Evolutionary conservation across 129 eudicot genomes (phyloP).

Genomic region (Tagetes patula): DNA sequence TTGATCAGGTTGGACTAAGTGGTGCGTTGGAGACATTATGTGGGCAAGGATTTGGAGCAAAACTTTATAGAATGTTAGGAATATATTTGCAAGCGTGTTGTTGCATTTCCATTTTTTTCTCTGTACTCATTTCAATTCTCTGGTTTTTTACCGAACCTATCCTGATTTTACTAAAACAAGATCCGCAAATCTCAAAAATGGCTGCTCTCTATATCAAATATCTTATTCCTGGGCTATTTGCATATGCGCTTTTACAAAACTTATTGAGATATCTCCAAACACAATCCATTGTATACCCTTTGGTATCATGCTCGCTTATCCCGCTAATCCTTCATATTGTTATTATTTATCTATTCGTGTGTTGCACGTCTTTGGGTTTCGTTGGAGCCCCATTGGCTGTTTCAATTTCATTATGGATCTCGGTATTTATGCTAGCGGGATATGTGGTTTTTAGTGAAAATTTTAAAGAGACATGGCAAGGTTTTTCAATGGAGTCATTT

Average conservation of each 20-base stretch:
- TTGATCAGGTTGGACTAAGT: conserved; percentile 76
- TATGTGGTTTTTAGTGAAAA: conserved; percentile 40
- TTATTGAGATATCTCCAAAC: conserved; percentile 81
- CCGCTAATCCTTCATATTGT: conserved; percentile 62
- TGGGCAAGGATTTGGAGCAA: conserved; percentile 95
- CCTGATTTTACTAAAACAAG: conserved; percentile 61
- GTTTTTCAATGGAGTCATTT: conserved; percentile 59
- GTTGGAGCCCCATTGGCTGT: conserved; percentile 72
- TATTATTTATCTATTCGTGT: conserved; percentile 49
- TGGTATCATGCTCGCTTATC: conserved; percentile 52
- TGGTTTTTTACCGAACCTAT: conserved; percentile 72
- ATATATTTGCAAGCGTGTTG: conserved; percentile 78
- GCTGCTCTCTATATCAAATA: conserved; percentile 62
- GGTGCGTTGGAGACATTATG: conserved; percentile 92
- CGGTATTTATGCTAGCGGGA: conserved; percentile 46
- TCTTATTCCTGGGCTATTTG: conserved; percentile 70
- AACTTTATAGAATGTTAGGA: conserved; percentile 56
- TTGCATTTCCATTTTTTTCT: conserved; percentile 56
- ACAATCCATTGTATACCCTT: conserved; percentile 64
- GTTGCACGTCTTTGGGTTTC: conserved; percentile 49
- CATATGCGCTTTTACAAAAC: conserved; percentile 60
- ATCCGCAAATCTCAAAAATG: conserved; percentile 52
- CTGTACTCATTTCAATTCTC: conserved; percentile 47
- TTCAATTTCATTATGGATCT: conserved; percentile 66
- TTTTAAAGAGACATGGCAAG: conserved; percentile 63